phyloP scores from a whole-genome alignment of 495 filamentous ascomycete species.

The Coniosporium apollinis region DNA sequence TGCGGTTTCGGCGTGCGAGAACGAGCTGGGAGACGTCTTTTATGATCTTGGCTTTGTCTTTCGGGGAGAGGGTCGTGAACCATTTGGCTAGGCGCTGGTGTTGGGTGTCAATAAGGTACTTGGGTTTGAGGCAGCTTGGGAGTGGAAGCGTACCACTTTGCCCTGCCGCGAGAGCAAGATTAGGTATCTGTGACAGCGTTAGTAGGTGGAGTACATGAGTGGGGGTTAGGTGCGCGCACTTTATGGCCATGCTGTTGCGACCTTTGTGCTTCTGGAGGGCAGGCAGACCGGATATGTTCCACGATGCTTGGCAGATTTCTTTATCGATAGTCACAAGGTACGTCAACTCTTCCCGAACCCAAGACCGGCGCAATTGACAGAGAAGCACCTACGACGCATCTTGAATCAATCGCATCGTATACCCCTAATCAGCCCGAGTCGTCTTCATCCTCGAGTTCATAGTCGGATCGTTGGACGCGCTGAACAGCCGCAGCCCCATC shows the following conservation, averaged over 20 bases:
- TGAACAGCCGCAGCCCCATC: too few relatives aligned
- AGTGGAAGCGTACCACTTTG: constrained; percentile 65
- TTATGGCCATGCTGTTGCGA: constrained; percentile 37
- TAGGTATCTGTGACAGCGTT: constrained; percentile 50
- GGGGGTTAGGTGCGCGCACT: constrained; percentile 25
- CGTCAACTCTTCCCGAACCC: too few relatives aligned
- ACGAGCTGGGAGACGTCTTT: constrained; percentile 99
- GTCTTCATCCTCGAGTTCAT: too few relatives aligned
- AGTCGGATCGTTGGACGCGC: too few relatives aligned
- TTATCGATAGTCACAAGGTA: too few relatives aligned
- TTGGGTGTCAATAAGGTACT: constrained; percentile 17
- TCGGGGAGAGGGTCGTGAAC: constrained; percentile 96
- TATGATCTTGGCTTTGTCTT: constrained; percentile 98
- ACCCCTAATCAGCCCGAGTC: too few relatives aligned
- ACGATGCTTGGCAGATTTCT: too few relatives aligned
- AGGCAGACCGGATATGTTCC: too few relatives aligned
- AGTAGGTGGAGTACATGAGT: not conserved
- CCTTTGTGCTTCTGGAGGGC: too few relatives aligned
- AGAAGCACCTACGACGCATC: too few relatives aligned
- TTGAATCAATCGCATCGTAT: too few relatives aligned
- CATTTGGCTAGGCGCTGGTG: constrained; percentile 90
- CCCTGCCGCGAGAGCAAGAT: constrained; percentile 95
- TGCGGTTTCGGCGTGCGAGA: constrained; percentile 81
- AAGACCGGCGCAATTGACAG: too few relatives aligned
- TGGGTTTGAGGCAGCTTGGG: constrained; percentile 1